These are phyloP conservation scores for Inga leiocalycina DNA, from an alignment of 306 rosid genomes.

Conservation along the genomic window DNA sequence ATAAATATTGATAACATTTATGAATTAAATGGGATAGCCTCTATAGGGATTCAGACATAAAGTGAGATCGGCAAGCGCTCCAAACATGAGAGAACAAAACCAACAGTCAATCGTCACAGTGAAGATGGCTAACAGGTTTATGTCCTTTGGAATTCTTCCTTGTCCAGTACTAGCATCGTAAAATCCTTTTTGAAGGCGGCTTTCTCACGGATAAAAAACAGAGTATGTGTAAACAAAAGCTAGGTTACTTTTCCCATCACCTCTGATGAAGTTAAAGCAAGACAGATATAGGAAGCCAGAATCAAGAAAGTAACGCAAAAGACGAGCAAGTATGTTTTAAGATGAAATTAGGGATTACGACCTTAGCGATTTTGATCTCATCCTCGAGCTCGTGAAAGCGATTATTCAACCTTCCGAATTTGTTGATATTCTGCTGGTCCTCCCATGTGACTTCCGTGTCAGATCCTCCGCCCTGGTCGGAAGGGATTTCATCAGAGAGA, in stretches of 20 bases:
- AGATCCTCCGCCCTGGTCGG: slow-evolving; percentile 71
- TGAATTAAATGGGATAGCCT: not conserved
- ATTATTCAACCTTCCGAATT: slow-evolving; percentile 84
- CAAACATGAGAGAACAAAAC: not conserved
- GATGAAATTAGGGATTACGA: slow-evolving; percentile 7
- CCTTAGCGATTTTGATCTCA: slow-evolving; percentile 83
- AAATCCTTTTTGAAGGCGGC: not conserved
- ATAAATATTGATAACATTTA: slow-evolving; percentile 13
- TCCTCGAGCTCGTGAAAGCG: slow-evolving; percentile 94
- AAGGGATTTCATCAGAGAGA: not conserved
- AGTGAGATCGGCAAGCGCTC: not conserved
- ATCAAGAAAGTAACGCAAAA: not conserved
- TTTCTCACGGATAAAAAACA: not conserved
- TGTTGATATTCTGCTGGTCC: slow-evolving; percentile 77
- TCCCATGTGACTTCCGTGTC: slow-evolving; percentile 79
- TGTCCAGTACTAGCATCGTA: not conserved
- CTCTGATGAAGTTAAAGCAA: not conserved
- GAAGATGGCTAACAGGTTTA: not conserved
- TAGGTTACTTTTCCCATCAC: not conserved
- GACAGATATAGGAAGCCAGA: not conserved
- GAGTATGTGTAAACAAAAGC: not conserved
- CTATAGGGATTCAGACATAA: not conserved
- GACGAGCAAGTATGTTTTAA: not conserved
- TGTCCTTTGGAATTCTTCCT: not conserved
- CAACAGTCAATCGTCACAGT: not conserved